Conservation (phyloP, 805 yeast genomes). For the Kodamaea lidongshanica region DNA sequence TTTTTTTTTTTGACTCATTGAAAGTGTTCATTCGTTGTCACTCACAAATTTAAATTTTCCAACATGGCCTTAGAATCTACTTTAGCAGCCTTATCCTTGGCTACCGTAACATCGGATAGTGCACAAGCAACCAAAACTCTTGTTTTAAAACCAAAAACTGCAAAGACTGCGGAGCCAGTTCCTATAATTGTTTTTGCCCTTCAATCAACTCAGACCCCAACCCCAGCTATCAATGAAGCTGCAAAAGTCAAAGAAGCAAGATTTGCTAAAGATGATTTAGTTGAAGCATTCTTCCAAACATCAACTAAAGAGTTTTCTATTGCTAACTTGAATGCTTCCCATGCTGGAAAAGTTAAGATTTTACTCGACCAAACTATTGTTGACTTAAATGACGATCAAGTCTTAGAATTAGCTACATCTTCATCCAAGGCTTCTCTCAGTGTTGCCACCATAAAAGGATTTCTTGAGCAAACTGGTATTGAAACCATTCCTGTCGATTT, state of each 20-base stretch:
- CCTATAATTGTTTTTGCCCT: conserved; percentile 80
- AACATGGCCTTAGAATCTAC: conserved; percentile 63
- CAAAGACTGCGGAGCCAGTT: conserved; percentile 70
- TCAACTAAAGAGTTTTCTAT: conserved; percentile 57
- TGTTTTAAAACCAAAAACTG: conserved; percentile 87
- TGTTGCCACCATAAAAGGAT: conserved; percentile 42
- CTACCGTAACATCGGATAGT: conserved; percentile 46
- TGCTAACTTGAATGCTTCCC: conserved; percentile 40
- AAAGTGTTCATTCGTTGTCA: too few species aligned
- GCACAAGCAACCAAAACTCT: conserved; percentile 62
- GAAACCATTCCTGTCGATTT: conserved; percentile 53
- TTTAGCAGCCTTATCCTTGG: conserved; percentile 59
- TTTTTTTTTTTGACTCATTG: too few species aligned
- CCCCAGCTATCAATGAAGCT: conserved; percentile 55
- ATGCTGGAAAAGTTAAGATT: conserved; percentile 54
- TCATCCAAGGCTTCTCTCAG: conserved; percentile 46
- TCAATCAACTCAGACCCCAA: conserved; percentile 63
- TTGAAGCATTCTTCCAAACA: conserved; percentile 53
- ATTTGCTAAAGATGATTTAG: conserved; percentile 77
- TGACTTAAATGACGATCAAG: conserved; percentile 29
- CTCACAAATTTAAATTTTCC: too few species aligned
- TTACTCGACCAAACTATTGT: conserved; percentile 49
- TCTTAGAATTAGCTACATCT: conserved; percentile 45
- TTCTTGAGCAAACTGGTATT: conserved; percentile 44
- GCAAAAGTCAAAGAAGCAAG: conserved; percentile 80